Conservation (phyloP, 441 rosid species). For the Populus trichocarpa region DNA sequence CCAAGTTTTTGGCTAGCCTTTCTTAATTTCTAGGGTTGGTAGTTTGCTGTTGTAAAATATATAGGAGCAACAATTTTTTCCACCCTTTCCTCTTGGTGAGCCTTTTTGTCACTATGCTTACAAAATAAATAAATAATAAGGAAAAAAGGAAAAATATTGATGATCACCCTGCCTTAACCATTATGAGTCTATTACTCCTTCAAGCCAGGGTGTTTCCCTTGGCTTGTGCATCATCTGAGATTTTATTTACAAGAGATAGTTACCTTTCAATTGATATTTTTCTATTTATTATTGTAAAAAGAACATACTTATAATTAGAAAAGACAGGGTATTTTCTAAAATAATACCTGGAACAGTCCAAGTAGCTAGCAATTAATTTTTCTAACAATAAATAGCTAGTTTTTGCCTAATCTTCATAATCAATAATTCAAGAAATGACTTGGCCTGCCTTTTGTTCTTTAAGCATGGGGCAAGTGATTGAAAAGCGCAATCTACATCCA, state of each 20-base stretch:
- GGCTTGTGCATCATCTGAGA: too few species aligned
- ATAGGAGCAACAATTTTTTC: too few species aligned
- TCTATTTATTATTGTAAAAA: too few species aligned
- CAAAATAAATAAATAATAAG: background rate
- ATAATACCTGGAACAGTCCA: background rate
- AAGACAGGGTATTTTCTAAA: too few species aligned
- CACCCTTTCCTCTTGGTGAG: background rate
- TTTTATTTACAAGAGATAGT: too few species aligned
- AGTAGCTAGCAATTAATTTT: background rate
- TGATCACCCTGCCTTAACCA: background rate
- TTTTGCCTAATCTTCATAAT: background rate
- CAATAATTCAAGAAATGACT: background rate
- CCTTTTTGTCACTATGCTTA: background rate
- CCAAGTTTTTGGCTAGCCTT: background rate
- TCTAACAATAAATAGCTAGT: background rate
- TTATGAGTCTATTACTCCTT: too few species aligned
- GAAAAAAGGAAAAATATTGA: background rate
- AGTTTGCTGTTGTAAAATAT: background rate
- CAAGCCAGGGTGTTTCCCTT: too few species aligned
- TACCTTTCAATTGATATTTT: too few species aligned
- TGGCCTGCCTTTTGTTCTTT: background rate
- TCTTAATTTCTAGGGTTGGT: background rate
- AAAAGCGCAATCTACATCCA: conserved; percentile 23
- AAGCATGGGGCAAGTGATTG: conserved; percentile 36
- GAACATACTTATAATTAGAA: too few species aligned